Evolutionary conservation across 2,329 filamentous ascomycete genomes (phyloP), one percentile per base, ranked within the genome.

Genomic region (Ilyonectria destructans): DNA sequence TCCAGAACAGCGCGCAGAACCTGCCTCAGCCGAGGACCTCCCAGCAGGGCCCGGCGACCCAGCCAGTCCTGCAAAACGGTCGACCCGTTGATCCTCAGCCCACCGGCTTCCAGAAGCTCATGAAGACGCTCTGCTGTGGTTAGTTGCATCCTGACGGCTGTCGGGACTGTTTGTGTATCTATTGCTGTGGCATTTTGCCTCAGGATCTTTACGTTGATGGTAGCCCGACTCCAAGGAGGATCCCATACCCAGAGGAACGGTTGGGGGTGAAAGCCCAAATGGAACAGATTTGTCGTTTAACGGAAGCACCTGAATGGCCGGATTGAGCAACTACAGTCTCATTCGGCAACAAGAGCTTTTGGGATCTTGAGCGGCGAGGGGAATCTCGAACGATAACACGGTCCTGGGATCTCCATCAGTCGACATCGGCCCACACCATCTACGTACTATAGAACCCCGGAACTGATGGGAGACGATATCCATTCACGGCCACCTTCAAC

Each of bases 1-100:
- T 97, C 87, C 95, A 97, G 85, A 96, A 94, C 88, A 97, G 94
- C 85, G 93, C 93, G 79, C 93, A 94, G 81, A 96, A 97, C 82
- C 88, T 97, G 73, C 89, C 92, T 57, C 90, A 89, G 77, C 90
- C 88, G 77, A 86, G 87, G 71, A 87, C 89, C 78, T 88, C 88
- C 69, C 85, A 88, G 69, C 89, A 91, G 78, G 85, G 87, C 66
- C 88, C 86, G 67, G 85, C 90, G 84, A 88, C 85, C 54, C 79
- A 80, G 59, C 85, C 86, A 79, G 83, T 87, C 71, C 84, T 84
- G 78, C 84, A 83, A 80, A 89, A 83, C 78, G 87, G 86, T 73
- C 86, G 87, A 71, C 85, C 86, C 51, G 85, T 87, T 75, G 92
- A 96, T 80, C 87, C 91, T 73, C 93, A 96, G 80, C 92, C 91